These are phyloP conservation scores for Geotrichum siamense DNA, from an alignment of 1,139 yeast species.

Conservation along the genomic window DNA sequence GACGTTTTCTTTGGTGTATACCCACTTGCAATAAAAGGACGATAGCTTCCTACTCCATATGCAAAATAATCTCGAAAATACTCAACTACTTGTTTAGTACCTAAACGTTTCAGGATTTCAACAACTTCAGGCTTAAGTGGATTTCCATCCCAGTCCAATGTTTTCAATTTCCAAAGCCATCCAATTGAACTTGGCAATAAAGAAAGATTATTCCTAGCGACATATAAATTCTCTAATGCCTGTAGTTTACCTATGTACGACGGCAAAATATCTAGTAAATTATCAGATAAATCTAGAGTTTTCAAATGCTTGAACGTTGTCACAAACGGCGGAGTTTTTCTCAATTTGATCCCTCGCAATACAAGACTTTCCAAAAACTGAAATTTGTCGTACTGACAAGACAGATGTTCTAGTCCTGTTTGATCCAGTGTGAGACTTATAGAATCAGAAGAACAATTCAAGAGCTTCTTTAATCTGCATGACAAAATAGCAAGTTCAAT, in stretches of 20 bases:
- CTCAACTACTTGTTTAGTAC: not conserved
- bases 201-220: not conserved
- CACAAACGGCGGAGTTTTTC: not conserved
- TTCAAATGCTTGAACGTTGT: not conserved
- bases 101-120: not conserved
- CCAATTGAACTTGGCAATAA: not conserved
- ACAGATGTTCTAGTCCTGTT: not conserved
- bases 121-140: not conserved
- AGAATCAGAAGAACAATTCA: too few relatives aligned
- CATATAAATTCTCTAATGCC: not conserved
- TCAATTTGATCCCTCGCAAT: not conserved
- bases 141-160: not conserved
- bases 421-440: too few relatives aligned
- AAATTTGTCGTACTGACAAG: not conserved
- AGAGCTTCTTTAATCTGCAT: too few relatives aligned
- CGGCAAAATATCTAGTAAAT: not conserved
- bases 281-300: not conserved
- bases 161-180: not conserved
- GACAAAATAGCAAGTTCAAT: too few relatives aligned
- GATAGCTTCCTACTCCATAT: not conserved
- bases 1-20: not conserved
- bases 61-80: constrained; percentile 1
- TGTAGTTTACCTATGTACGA: not conserved
- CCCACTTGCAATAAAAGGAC: not conserved
- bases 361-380: not conserved